phyloP scores from a whole-genome alignment of 371 early-diverging fungal genomes.

The Mitosporidium daphniae region DNA sequence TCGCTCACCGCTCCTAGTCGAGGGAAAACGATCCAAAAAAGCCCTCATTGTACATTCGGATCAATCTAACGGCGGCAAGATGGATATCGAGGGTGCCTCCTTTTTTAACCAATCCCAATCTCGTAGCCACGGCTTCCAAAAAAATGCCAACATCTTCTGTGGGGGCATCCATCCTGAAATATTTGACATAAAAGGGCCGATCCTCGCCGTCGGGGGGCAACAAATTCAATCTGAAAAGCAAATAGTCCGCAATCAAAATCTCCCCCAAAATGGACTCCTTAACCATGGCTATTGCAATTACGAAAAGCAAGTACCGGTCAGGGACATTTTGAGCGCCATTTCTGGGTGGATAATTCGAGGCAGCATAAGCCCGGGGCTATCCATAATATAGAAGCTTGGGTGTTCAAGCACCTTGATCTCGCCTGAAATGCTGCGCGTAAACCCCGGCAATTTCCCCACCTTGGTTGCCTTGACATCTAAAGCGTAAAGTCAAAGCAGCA shows the following conservation, averaged over 20 bases:
- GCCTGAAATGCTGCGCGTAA: conserved; percentile 36
- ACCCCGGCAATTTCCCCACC: conserved; percentile 49
- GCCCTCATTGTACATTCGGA: conserved; percentile 27
- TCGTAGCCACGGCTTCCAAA: conserved; percentile 16
- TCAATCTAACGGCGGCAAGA: conserved; percentile 22
- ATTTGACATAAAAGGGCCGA: too few species aligned
- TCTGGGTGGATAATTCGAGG: conserved; percentile 34
- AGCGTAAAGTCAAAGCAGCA: not conserved
- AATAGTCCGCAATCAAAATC: conserved; percentile 38
- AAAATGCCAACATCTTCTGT: conserved; percentile 12
- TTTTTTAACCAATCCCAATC: conserved; percentile 30
- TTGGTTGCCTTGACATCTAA: conserved; percentile 27
- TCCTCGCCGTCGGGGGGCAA: too few species aligned
- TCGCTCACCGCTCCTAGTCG: too few species aligned
- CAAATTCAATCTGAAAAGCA: conserved; percentile 34
- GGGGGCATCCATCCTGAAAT: too few species aligned
- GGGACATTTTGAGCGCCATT: conserved; percentile 27
- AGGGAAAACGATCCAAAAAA: conserved; percentile 23
- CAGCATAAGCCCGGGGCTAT: conserved; percentile 56
- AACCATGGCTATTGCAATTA: conserved; percentile 19
- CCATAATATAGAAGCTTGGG: conserved; percentile 47
- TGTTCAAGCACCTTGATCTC: conserved; percentile 35
- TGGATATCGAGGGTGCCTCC: conserved; percentile 22
- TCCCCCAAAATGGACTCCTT: conserved; percentile 41
- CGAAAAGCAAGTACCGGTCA: conserved; percentile 14